Evolutionary conservation across 2,329 filamentous ascomycete species (phyloP).

Genomic region (Talaromyces sp.): DNA sequence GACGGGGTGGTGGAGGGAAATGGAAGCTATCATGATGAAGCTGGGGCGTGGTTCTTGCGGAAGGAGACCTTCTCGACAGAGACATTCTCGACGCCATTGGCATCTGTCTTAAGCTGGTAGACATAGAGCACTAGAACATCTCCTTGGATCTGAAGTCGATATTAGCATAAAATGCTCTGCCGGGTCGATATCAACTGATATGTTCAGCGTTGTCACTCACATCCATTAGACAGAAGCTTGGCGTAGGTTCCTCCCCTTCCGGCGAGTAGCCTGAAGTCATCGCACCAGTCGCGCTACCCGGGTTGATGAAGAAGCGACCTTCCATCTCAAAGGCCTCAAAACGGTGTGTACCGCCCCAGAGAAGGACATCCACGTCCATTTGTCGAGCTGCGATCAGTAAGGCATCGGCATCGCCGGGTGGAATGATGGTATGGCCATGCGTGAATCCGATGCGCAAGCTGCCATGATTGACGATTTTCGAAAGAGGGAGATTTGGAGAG

Average conservation of each 20-base stretch:
- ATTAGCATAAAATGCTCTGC: neutral
- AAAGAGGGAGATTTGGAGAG: constrained; percentile 65
- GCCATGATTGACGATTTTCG: constrained; percentile 71
- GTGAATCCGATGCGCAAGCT: constrained; percentile 70
- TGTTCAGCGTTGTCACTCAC: constrained; percentile 58
- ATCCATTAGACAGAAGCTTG: constrained; percentile 97
- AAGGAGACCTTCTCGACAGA: constrained; percentile 86
- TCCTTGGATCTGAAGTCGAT: constrained; percentile 73
- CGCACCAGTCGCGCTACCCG: constrained; percentile 68
- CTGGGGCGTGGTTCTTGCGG: constrained; percentile 71
- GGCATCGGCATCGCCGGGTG: constrained; percentile 67
- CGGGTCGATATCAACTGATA: neutral
- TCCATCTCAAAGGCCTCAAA: constrained; percentile 74
- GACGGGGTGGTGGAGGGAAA: neutral
- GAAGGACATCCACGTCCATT: constrained; percentile 70
- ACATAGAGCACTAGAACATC: constrained; percentile 96
- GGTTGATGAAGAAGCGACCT: constrained; percentile 72
- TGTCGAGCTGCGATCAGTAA: constrained; percentile 69
- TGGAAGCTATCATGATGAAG: constrained; percentile 46
- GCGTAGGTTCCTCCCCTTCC: constrained; percentile 70
- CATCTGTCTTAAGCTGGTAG: constrained; percentile 80
- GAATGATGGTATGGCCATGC: constrained; percentile 70
- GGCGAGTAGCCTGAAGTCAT: constrained; percentile 63
- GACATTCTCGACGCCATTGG: constrained; percentile 75
- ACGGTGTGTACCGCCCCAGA: constrained; percentile 70